Conservation (phyloP, 139 green algal genomes). For the Tetradesmus lagerheimii region DNA sequence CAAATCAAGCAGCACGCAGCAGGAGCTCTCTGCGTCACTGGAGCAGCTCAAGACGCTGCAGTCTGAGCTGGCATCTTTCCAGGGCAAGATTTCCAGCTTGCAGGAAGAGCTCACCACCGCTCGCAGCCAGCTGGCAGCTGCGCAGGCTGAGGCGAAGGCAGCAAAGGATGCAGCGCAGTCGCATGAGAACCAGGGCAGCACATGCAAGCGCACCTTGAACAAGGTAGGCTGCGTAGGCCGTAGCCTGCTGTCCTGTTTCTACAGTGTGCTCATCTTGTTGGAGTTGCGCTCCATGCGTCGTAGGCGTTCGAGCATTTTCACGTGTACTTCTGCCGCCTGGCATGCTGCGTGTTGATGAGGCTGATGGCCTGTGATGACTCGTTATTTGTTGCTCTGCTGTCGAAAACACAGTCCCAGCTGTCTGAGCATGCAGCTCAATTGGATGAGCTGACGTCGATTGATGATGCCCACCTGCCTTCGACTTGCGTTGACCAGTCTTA, state of each 20-base stretch:
- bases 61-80: conserved; percentile 1
- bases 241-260: no score
- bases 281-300: no score
- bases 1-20: background rate
- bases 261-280: no score
- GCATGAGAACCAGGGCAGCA: background rate
- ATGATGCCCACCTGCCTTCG: background rate
- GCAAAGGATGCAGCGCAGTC: conserved; percentile 1
- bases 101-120: background rate
- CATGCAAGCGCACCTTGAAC: background rate
- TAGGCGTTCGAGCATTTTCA: no score
- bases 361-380: no score
- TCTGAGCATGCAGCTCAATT: background rate
- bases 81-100: background rate
- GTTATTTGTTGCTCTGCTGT: no score
- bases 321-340: background rate
- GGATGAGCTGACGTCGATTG: no score
- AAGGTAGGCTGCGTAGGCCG: conserved; percentile 5
- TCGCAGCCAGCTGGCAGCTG: background rate
- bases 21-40: background rate
- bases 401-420: no score
- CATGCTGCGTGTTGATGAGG: no score
- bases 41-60: background rate
- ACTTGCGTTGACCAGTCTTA: no score
- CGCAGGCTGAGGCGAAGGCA: background rate